phyloP scores from a whole-genome alignment of 2,329 filamentous ascomycete genomes.

The Atkinsonella hypoxylon region DNA sequence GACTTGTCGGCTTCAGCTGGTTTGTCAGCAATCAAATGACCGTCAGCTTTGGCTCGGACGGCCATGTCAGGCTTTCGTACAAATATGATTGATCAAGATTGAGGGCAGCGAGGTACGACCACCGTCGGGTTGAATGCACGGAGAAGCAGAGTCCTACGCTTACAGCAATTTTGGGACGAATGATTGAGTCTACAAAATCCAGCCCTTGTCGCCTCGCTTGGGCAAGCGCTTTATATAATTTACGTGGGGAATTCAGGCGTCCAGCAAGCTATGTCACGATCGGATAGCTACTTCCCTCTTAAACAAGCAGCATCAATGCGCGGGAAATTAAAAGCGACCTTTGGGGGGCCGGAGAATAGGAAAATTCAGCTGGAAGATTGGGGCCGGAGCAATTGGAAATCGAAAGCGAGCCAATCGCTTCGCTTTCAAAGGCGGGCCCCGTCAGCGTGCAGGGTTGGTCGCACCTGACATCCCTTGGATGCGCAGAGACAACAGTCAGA shows the following conservation, averaged over 20 bases:
- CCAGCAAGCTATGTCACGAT: background rate
- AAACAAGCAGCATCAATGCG: slow-evolving; percentile 11
- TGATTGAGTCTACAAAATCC: too few species aligned
- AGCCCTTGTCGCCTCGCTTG: background rate
- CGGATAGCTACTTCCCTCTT: background rate
- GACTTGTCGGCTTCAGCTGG: background rate
- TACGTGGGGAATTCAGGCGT: background rate
- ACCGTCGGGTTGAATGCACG: too few species aligned
- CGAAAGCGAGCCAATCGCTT: slow-evolving; percentile 15
- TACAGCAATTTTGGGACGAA: too few species aligned
- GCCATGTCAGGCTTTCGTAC: background rate
- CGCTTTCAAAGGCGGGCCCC: background rate
- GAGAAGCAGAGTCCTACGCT: too few species aligned
- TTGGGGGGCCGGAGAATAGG: too few species aligned
- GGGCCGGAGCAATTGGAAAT: too few species aligned
- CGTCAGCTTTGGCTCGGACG: background rate
- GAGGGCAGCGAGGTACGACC: too few species aligned
- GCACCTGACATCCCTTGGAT: too few species aligned
- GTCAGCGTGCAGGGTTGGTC: too few species aligned
- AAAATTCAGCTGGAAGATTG: too few species aligned
- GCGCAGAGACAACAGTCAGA: too few species aligned
- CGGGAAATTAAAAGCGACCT: slow-evolving; percentile 10
- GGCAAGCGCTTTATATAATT: background rate
- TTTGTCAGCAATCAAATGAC: background rate
- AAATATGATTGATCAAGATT: too few species aligned